Evolutionary conservation across 805 yeast species (phyloP).

Genomic region (Zygoascus tannicola): DNA sequence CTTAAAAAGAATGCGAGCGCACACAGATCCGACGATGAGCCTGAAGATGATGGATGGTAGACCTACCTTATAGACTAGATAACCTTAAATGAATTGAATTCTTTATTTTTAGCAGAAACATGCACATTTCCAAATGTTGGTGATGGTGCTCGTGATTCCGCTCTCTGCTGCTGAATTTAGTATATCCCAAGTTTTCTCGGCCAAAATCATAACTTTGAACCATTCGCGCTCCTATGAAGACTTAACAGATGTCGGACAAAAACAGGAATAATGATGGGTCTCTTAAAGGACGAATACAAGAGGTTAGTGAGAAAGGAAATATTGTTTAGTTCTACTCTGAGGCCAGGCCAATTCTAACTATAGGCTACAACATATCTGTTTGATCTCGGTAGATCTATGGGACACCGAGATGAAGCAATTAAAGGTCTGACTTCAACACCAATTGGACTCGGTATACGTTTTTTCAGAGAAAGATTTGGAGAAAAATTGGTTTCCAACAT

Average conservation of each 20-base stretch:
- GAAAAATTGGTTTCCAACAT: slow-evolving; percentile 1
- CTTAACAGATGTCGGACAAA: too few species aligned
- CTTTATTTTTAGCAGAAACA: too few species aligned
- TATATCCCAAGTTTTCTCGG: too few species aligned
- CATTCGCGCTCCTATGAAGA: too few species aligned
- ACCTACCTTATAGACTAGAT: too few species aligned
- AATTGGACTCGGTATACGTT: slow-evolving; percentile 25
- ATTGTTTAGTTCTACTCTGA: neutral
- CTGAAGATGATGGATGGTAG: slow-evolving; percentile 32
- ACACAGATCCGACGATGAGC: slow-evolving; percentile 51
- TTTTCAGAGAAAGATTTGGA: slow-evolving; percentile 33
- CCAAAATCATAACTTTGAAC: too few species aligned
- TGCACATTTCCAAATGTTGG: too few species aligned
- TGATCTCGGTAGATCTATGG: slow-evolving; percentile 37
- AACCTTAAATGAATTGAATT: too few species aligned
- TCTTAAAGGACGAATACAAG: slow-evolving; percentile 6
- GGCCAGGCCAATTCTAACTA: neutral
- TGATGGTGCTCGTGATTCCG: too few species aligned
- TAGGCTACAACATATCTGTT: slow-evolving; percentile 39
- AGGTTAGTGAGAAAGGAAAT: slow-evolving; percentile 13
- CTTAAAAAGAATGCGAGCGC: slow-evolving; percentile 58
- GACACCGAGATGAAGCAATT: slow-evolving; percentile 6
- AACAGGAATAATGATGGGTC: neutral
- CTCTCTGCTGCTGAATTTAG: too few species aligned
- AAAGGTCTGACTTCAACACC: slow-evolving; percentile 13